Evolutionary conservation across 2,329 filamentous ascomycete species (phyloP).

Genomic region (Colletotrichum chlorophyti): DNA sequence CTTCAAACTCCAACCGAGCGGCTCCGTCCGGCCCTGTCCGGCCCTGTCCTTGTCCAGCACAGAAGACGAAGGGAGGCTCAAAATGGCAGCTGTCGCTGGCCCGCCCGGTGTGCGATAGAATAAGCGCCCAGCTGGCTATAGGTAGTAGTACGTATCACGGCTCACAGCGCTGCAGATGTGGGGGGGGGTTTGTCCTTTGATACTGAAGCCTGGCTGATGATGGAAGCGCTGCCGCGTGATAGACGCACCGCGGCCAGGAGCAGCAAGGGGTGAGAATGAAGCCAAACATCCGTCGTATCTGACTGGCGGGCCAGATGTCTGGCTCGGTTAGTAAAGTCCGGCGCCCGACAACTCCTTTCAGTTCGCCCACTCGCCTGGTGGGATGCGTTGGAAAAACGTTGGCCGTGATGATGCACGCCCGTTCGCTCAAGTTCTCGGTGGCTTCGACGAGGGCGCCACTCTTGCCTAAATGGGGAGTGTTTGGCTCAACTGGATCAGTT

Average conservation of each 20-base stretch:
- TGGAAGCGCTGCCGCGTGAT: neutral
- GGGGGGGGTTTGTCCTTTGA: too few species aligned
- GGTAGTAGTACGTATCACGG: neutral
- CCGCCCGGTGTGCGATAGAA: slow-evolving; percentile 21
- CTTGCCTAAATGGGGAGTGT: neutral
- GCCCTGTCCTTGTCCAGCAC: slow-evolving; percentile 2
- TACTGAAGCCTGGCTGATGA: neutral
- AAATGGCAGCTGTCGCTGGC: neutral
- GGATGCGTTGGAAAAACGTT: neutral
- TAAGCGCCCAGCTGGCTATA: slow-evolving; percentile 18
- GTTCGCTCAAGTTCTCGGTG: neutral
- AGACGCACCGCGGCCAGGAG: too few species aligned
- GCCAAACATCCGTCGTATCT: neutral
- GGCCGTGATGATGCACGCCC: neutral
- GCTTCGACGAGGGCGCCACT: slow-evolving; percentile 1
- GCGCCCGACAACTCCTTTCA: slow-evolving; percentile 1
- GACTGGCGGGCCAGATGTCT: neutral
- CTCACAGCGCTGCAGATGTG: slow-evolving; percentile 5
- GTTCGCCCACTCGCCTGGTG: neutral
- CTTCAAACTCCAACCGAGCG: neutral
- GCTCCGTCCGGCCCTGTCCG: neutral
- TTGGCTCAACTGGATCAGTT: neutral
- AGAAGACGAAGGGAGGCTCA: slow-evolving; percentile 5
- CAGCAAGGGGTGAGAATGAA: neutral
- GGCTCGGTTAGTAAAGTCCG: neutral